phyloP scores from a whole-genome alignment of 73 alveolate species.

The Paramecium sonneborni region DNA sequence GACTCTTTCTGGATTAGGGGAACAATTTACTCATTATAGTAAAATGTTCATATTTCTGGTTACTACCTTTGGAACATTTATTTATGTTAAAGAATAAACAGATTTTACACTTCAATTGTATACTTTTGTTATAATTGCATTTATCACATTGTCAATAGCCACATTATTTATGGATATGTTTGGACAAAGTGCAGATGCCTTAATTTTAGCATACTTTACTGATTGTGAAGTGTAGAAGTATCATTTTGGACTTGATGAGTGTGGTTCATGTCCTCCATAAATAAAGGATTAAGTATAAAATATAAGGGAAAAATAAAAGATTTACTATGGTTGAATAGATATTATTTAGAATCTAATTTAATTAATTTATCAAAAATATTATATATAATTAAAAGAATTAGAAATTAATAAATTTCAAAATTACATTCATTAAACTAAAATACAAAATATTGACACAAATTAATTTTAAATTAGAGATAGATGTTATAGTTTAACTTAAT shows the following conservation, averaged over 20 bases:
- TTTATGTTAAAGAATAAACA: neutral
- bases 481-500: neutral
- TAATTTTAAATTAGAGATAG: neutral
- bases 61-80: neutral
- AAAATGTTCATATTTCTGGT: constrained; percentile 29
- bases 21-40: constrained; percentile 5
- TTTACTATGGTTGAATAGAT: constrained; percentile 43
- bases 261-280: constrained; percentile 49
- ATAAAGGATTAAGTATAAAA: neutral
- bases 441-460: neutral
- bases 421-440: neutral
- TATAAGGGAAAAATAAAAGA: constrained; percentile 20
- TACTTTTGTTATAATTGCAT: neutral
- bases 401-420: neutral
- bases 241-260: constrained; percentile 46
- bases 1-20: constrained; percentile 48
- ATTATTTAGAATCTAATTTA: neutral
- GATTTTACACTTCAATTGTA: neutral
- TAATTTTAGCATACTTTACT: neutral
- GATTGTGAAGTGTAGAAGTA: constrained; percentile 54
- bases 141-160: constrained; percentile 44
- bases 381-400: neutral
- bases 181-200: constrained; percentile 54
- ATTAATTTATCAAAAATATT: neutral
- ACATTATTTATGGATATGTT: constrained; percentile 55